Percentiles rank a stretch among this genome's conserved stretches.
phyloP scores from a whole-genome alignment of 2,329 filamentous ascomycete genomes.

The Nigrospora osmanthi region DNA sequence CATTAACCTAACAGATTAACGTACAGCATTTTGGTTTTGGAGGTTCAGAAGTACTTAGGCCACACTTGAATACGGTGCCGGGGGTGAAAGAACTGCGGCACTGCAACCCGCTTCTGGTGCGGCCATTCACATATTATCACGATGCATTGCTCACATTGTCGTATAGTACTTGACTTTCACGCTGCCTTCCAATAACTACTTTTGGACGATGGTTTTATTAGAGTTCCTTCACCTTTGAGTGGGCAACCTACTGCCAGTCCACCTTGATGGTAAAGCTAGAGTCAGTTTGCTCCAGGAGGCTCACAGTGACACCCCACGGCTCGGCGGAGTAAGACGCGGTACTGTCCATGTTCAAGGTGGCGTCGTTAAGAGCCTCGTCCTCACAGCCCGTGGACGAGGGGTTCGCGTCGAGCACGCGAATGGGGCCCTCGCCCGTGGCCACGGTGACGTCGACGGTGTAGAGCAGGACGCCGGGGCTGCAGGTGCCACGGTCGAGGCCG shows the following conservation, averaged over 20 bases:
- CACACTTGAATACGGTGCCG: no score
- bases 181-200: no score
- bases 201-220: no score
- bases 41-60: no score
- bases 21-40: no score
- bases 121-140: no score
- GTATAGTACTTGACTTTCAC: no score
- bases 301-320: slow-evolving; percentile 15
- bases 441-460: slow-evolving; percentile 23
- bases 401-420: slow-evolving; percentile 23
- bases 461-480: slow-evolving; percentile 24
- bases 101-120: no score
- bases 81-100: no score
- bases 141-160: no score
- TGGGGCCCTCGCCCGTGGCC: slow-evolving; percentile 19
- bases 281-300: slow-evolving; percentile 9
- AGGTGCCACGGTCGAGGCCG: slow-evolving; percentile 17
- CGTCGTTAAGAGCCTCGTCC: slow-evolving; percentile 22
- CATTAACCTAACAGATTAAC: no score
- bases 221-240: no score
- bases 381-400: slow-evolving; percentile 19
- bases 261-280: slow-evolving; percentile 28
- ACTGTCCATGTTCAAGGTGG: slow-evolving; percentile 14
- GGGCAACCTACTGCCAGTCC: slow-evolving; percentile 19
- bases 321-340: slow-evolving; percentile 10